A percentile compares a stretch with the other conserved stretches of the same genome.
These are phyloP conservation scores for Pythium vanterpoolii DNA, from an alignment of 352 stramenopile species.

Conservation along the genomic window DNA sequence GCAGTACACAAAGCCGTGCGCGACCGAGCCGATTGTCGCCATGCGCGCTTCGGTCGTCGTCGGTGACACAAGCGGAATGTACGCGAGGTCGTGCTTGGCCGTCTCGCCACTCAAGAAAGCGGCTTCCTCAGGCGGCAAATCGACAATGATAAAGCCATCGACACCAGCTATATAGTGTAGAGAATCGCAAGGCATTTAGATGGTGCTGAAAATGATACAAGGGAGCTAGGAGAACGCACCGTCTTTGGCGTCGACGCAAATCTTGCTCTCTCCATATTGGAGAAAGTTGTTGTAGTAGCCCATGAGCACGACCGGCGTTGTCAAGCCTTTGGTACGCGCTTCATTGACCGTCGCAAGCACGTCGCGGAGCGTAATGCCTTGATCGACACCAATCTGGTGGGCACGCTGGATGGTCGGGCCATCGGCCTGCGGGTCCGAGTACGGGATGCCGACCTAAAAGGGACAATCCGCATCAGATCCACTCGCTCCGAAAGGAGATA, in stretches of 20 bases:
- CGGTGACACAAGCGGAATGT: constrained; percentile 96
- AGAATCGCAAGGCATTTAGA: too few relatives aligned
- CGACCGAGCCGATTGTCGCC: constrained; percentile 63
- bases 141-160: constrained; percentile 98
- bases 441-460: constrained; percentile 94
- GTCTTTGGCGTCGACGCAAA: constrained; percentile 82
- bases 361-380: constrained; percentile 92
- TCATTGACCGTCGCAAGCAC: constrained; percentile 93
- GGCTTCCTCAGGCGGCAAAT: constrained; percentile 95
- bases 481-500: neutral
- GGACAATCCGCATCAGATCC: neutral
- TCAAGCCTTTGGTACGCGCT: constrained; percentile 89
- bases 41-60: constrained; percentile 96
- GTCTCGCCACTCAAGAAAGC: constrained; percentile 88
- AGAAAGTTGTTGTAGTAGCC: constrained; percentile 99
- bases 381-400: constrained; percentile 91
- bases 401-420: constrained; percentile 97
- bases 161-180: constrained; percentile 80
- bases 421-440: constrained; percentile 98
- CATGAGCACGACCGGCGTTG: constrained; percentile 97
- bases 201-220: too few relatives aligned
- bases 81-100: constrained; percentile 89
- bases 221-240: constrained; percentile 16
- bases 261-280: constrained; percentile 93
- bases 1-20: constrained; percentile 86